Conservation (phyloP, 1,139 yeast genomes). For the Yamadazyma aaseri region DNA sequence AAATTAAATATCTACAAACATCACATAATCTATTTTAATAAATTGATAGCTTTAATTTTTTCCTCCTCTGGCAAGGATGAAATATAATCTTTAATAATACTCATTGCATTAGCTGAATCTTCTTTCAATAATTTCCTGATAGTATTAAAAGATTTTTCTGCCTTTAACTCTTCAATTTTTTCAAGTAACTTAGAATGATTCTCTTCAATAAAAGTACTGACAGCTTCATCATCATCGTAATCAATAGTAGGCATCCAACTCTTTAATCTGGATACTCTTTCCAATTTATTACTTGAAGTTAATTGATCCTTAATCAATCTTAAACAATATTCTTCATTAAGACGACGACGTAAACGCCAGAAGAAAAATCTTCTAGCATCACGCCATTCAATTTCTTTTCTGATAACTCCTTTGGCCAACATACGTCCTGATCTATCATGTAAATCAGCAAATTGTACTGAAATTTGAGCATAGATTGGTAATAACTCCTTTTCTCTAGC, state of each 20-base stretch:
- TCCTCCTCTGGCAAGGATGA: slow-evolving; percentile 60
- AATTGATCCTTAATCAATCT: slow-evolving; percentile 69
- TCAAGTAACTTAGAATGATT: slow-evolving; percentile 64
- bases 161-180: slow-evolving; percentile 62
- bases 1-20: slow-evolving; percentile 1
- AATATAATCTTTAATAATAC: slow-evolving; percentile 62
- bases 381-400: slow-evolving; percentile 81
- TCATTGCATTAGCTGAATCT: slow-evolving; percentile 53
- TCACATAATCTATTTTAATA: slow-evolving; percentile 29
- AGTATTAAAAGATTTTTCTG: slow-evolving; percentile 61
- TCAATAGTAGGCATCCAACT: slow-evolving; percentile 83
- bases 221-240: slow-evolving; percentile 70
- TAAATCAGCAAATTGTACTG: slow-evolving; percentile 94
- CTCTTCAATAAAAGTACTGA: slow-evolving; percentile 84
- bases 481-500: slow-evolving; percentile 78
- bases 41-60: slow-evolving; percentile 39
- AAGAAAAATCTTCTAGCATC: slow-evolving; percentile 93
- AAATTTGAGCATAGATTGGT: slow-evolving; percentile 89
- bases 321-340: slow-evolving; percentile 87
- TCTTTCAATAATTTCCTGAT: slow-evolving; percentile 59
- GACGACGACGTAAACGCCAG: slow-evolving; percentile 98
- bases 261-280: slow-evolving; percentile 81
- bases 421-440: slow-evolving; percentile 98
- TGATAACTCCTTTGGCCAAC: slow-evolving; percentile 90
- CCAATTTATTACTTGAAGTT: slow-evolving; percentile 65